Percentiles rank a stretch among this genome's conserved stretches.
phyloP scores from a whole-genome alignment of 495 filamentous ascomycete species.

The Durotheca rogersii region DNA sequence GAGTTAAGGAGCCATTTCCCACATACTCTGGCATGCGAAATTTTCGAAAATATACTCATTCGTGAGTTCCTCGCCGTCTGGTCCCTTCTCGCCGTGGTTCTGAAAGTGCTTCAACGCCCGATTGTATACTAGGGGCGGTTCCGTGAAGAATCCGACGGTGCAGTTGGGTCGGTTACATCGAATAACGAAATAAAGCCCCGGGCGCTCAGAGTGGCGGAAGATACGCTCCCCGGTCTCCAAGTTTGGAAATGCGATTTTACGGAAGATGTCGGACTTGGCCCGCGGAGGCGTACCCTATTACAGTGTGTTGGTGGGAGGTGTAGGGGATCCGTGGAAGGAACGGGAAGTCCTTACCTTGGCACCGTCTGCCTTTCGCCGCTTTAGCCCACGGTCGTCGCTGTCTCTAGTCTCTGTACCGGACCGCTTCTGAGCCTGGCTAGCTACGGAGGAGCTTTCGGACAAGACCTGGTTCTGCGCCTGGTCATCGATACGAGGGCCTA shows the following conservation, averaged over 20 bases:
- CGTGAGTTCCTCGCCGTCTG: constrained; percentile 22
- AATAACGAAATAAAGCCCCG: constrained; percentile 32
- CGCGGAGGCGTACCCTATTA: constrained; percentile 4
- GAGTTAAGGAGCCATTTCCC: background rate
- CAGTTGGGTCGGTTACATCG: constrained; percentile 28
- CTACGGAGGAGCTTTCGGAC: constrained; percentile 16
- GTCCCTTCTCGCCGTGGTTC: constrained; percentile 18
- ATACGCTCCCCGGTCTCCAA: constrained; percentile 30
- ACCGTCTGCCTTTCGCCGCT: constrained; percentile 20
- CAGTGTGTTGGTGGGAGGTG: constrained; percentile 1
- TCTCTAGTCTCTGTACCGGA: constrained; percentile 1
- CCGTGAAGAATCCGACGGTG: constrained; percentile 27
- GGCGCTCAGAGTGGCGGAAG: constrained; percentile 31
- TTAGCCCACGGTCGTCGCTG: constrained; percentile 5
- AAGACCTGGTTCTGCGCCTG: constrained; percentile 14
- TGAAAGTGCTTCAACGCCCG: constrained; percentile 35
- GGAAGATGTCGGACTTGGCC: constrained; percentile 20
- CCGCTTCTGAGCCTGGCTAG: constrained; percentile 14
- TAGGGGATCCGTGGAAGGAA: background rate
- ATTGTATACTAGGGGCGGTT: constrained; percentile 31
- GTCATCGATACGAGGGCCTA: constrained; percentile 10
- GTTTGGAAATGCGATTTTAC: constrained; percentile 30
- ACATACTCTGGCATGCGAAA: constrained; percentile 30
- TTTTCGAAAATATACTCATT: constrained; percentile 36
- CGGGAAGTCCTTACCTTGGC: constrained; percentile 20